A percentile compares a stretch with the other conserved stretches of the same genome.
These are phyloP conservation scores for Boletus pseudopeckii DNA, from an alignment of 768 basidiomycete species.

Conservation along the genomic window DNA sequence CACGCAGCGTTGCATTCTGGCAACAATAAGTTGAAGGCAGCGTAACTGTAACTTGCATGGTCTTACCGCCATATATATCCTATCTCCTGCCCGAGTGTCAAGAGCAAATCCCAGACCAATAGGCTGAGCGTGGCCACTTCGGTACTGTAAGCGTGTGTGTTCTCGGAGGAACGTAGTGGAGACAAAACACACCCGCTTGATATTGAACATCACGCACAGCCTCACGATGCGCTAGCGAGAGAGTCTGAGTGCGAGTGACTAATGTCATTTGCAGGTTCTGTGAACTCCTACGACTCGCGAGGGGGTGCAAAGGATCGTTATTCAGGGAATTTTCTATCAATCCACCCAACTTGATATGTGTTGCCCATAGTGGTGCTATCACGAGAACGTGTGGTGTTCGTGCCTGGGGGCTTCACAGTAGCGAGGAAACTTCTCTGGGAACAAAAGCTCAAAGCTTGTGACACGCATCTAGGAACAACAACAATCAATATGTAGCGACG, in stretches of 20 bases:
- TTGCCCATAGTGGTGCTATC: background rate
- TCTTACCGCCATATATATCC: slow-evolving; percentile 32
- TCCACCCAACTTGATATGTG: background rate
- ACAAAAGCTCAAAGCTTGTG: background rate
- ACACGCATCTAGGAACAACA: background rate
- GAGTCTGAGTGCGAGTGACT: background rate
- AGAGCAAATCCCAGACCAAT: slow-evolving; percentile 27
- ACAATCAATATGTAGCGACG: background rate
- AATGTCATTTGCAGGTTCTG: slow-evolving; percentile 3
- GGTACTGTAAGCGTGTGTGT: background rate
- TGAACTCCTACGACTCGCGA: background rate
- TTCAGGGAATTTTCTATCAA: background rate
- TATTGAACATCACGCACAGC: slow-evolving; percentile 7
- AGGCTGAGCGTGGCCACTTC: slow-evolving; percentile 27
- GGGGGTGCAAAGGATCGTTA: background rate
- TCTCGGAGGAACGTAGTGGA: background rate
- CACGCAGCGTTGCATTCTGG: slow-evolving; percentile 9
- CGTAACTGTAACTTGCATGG: too few species aligned
- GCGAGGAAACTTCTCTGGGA: background rate
- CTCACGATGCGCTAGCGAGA: slow-evolving; percentile 3
- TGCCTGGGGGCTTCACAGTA: too few species aligned
- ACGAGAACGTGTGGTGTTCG: background rate
- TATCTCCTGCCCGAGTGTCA: slow-evolving; percentile 24
- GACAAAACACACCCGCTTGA: slow-evolving; percentile 6
- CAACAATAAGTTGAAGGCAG: background rate